phyloP scores from a whole-genome alignment of 352 stramenopile genomes.

The Phytophthora cajani region DNA sequence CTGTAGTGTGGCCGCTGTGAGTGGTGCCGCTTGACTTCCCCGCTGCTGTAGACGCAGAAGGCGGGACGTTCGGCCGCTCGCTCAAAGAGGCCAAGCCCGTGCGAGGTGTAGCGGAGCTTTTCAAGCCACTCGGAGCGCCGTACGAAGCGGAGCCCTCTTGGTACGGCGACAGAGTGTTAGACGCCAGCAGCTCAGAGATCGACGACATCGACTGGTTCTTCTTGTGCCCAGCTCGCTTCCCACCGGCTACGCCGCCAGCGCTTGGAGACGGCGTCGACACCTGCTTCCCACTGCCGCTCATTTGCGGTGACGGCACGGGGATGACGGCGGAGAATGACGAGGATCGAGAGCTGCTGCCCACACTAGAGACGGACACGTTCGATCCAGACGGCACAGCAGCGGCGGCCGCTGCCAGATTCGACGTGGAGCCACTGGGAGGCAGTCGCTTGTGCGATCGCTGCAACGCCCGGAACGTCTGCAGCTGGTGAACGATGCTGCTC shows the following conservation, averaged over 20 bases:
- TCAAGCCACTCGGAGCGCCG: constrained; percentile 47
- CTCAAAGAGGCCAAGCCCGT: constrained; percentile 78
- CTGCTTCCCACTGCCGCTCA: constrained; percentile 42
- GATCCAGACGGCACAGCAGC: constrained; percentile 30
- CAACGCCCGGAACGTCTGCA: constrained; percentile 69
- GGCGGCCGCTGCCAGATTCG: constrained; percentile 29
- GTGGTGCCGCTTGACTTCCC: constrained; percentile 20
- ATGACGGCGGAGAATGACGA: constrained; percentile 47
- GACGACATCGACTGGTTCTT: constrained; percentile 92
- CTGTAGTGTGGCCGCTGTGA: constrained; percentile 4
- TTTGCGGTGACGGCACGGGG: constrained; percentile 36
- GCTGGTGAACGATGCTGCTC: constrained; percentile 75
- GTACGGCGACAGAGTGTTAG: constrained; percentile 60
- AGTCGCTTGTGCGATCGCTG: constrained; percentile 52
- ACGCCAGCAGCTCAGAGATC: constrained; percentile 83
- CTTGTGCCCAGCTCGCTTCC: constrained; percentile 81
- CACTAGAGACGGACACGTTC: constrained; percentile 39
- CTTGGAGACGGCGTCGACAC: constrained; percentile 40
- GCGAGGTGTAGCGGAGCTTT: constrained; percentile 61
- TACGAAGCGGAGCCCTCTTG: constrained; percentile 56
- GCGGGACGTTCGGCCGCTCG: constrained; percentile 51
- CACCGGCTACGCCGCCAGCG: constrained; percentile 30
- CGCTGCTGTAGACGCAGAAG: constrained; percentile 14
- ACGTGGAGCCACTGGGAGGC: constrained; percentile 37
- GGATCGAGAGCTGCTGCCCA: constrained; percentile 42